These are phyloP conservation scores for Curvularia sp. DNA, from an alignment of 2,329 filamentous ascomycete genomes.

Conservation along the genomic window DNA sequence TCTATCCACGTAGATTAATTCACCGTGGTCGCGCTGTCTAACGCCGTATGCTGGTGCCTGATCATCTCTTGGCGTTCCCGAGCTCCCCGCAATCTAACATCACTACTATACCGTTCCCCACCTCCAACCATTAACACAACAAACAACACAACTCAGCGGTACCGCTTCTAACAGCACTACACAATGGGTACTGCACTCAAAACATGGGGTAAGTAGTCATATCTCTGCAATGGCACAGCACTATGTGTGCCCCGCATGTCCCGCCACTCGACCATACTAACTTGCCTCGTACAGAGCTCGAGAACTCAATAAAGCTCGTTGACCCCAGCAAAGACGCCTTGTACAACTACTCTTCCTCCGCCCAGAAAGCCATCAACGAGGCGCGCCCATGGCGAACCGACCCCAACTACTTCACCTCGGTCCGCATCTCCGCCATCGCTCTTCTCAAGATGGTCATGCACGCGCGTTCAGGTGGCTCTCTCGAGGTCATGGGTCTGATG, in stretches of 20 bases:
- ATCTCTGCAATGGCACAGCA: neutral
- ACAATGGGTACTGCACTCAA: conserved; percentile 48
- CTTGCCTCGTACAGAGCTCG: conserved; percentile 70
- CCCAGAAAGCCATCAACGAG: conserved; percentile 70
- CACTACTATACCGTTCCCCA: conserved; percentile 8
- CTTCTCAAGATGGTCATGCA: conserved; percentile 99
- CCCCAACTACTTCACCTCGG: conserved; percentile 87
- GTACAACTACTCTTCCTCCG: conserved; percentile 77
- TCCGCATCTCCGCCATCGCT: conserved; percentile 91
- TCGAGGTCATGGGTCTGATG: conserved; percentile 99
- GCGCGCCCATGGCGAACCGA: conserved; percentile 78
- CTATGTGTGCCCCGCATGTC: conserved; percentile 10
- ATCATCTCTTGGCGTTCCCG: conserved; percentile 32
- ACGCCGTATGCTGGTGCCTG: conserved; percentile 32
- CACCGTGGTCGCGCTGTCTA: neutral
- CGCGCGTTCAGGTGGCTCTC: conserved; percentile 86
- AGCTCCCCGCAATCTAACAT: conserved; percentile 35
- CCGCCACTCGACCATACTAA: conserved; percentile 24
- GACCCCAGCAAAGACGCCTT: conserved; percentile 89
- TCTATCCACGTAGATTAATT: neutral
- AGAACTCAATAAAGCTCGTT: conserved; percentile 81
- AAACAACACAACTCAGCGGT: conserved; percentile 16
- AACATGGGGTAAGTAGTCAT: conserved; percentile 43
- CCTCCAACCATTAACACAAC: conserved; percentile 17
- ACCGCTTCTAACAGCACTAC: conserved; percentile 11